Percentiles rank a stretch among this genome's conserved stretches.
Conservation (phyloP, 805 yeast genomes). For the Saturnispora serradocipensis region DNA sequence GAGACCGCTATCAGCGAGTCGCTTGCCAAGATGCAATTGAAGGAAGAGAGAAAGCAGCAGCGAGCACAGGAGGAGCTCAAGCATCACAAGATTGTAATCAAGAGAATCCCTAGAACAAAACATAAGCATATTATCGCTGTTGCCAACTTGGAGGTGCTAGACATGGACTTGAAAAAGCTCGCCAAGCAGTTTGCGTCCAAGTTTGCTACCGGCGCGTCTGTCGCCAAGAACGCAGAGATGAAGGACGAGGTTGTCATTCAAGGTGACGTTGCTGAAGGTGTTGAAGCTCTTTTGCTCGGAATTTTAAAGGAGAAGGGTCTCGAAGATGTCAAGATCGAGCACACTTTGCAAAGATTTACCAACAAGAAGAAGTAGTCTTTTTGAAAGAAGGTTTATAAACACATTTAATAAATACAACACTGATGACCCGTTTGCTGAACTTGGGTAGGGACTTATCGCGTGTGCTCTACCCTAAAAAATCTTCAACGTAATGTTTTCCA, state of each 20-base stretch:
- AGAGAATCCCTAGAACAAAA: conserved; percentile 83
- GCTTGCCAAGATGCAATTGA: conserved; percentile 73
- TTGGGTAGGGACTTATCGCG: background rate
- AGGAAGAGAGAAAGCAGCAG: conserved; percentile 78
- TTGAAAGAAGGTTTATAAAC: background rate
- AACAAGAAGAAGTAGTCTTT: conserved; percentile 37
- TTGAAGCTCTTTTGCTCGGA: conserved; percentile 62
- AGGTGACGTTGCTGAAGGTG: conserved; percentile 92
- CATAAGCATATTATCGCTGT: conserved; percentile 82
- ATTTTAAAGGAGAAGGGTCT: conserved; percentile 76
- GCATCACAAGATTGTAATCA: conserved; percentile 72
- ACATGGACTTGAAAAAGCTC: conserved; percentile 79
- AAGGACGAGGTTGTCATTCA: conserved; percentile 87
- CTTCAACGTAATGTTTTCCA: too few relatives aligned
- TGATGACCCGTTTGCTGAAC: background rate
- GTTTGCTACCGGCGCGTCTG: conserved; percentile 94
- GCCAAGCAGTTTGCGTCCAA: conserved; percentile 89
- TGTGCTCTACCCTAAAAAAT: too few relatives aligned
- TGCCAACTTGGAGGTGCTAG: conserved; percentile 72
- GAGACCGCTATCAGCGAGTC: conserved; percentile 79
- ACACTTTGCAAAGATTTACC: conserved; percentile 71
- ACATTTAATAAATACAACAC: background rate
- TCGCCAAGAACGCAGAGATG: conserved; percentile 81
- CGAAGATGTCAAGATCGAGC: conserved; percentile 81
- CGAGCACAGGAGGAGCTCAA: conserved; percentile 72